These are phyloP conservation scores for Candida tetrigidarum DNA, from an alignment of 1,139 yeast genomes.

Conservation along the genomic window DNA sequence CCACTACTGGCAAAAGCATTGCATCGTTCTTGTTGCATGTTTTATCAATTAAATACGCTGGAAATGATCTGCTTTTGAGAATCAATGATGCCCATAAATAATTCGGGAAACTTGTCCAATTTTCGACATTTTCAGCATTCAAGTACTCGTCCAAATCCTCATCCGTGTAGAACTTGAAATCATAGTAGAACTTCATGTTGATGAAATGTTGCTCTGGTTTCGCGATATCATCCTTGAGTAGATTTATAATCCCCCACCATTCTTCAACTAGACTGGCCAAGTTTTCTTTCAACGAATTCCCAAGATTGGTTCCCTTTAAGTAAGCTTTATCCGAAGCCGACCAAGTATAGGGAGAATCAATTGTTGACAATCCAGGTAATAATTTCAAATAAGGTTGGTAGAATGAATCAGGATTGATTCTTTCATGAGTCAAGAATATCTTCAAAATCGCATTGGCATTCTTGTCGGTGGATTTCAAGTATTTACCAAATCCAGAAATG, in stretches of 20 bases:
- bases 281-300: conserved; percentile 44
- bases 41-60: conserved; percentile 52
- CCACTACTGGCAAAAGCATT: conserved; percentile 78
- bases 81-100: conserved; percentile 79
- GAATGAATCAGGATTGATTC: conserved; percentile 26
- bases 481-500: conserved; percentile 34
- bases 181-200: conserved; percentile 52
- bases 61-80: conserved; percentile 79
- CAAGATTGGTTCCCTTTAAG: conserved; percentile 62
- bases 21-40: conserved; percentile 46
- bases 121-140: conserved; percentile 23
- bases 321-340: conserved; percentile 48
- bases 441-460: conserved; percentile 50
- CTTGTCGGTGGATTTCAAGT: conserved; percentile 20
- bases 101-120: conserved; percentile 67
- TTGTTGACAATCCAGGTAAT: conserved; percentile 56
- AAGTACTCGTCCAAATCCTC: conserved; percentile 39
- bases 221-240: conserved; percentile 35
- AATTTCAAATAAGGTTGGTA: conserved; percentile 56
- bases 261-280: conserved; percentile 45
- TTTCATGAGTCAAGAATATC: conserved; percentile 47
- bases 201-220: conserved; percentile 42
- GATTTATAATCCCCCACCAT: conserved; percentile 50
- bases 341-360: conserved; percentile 72
- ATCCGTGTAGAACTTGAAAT: conserved; percentile 46